Evolutionary conservation across 2,329 filamentous ascomycete genomes (phyloP), one percentile per base, ranked within the genome.

Genomic region (Hypoxylon sp.): DNA sequence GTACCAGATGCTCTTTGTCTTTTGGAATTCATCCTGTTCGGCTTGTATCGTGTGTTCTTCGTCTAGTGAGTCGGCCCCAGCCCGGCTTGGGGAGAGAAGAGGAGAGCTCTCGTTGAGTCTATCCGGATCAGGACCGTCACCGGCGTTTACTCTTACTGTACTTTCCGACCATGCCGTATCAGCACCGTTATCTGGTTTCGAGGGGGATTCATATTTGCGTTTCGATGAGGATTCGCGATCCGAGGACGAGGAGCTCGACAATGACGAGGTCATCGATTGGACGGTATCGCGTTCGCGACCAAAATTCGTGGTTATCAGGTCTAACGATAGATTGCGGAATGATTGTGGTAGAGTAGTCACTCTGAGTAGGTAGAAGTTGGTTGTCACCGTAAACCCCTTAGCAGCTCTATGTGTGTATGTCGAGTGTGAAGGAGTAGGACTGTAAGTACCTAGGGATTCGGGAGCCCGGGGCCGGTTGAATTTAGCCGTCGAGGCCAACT

Each of bases 1-100:
- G 78, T 97, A 97, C 89, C 90, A 93, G 46, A 89, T 82, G 78
- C 91, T 94, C 83, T 94, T 97, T 22, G 91, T 90, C 64, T 86
- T 83, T 73, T 93, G 85, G 56, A 79, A 82, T 14, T 80, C 78
- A 66, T 84, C 80, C 4, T 81, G 76, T 18, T 78, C 78, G 46
- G 81, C 77, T 72, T 60, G 61, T 14, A 82, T 66, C 78, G 67
- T 60, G 22, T 70, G 69, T 48, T 70, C 65, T 30, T 75, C 73
- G 40, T 76, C 72, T 45, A 81, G 73, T 44, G 71, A 77, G 67
- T 79, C 77, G 6, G 73, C 75, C 24, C 80, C 79, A 36, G 71
- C 73, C 46, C 71, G 68, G 36, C 71, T 72, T 2, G 83, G 78
- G 1, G 82, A 83, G 16, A 86, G 75, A 30, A 86, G 78, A 38